Evolutionary conservation across 164 flowering plant genomes (phyloP).

Genomic region (Tinospora cordifolia): DNA sequence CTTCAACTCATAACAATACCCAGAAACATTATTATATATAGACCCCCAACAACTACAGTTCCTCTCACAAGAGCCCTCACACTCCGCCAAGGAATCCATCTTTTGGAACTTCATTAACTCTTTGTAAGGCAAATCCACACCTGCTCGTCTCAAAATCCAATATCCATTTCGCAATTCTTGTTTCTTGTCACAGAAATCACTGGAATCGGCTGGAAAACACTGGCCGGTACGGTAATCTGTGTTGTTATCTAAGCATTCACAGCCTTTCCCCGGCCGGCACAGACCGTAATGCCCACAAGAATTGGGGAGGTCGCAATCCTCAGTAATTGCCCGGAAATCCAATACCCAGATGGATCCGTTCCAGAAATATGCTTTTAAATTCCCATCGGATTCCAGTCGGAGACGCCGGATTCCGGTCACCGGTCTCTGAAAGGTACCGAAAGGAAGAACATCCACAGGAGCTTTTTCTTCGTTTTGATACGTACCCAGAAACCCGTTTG

Average conservation of each 20-base stretch:
- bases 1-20: constrained; percentile 64
- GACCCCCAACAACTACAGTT: constrained; percentile 89
- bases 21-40: constrained; percentile 62
- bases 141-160: constrained; percentile 36
- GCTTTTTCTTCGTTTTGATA: constrained; percentile 49
- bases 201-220: constrained; percentile 28
- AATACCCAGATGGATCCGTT: constrained; percentile 50
- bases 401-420: constrained; percentile 38
- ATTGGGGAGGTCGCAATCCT: constrained; percentile 61
- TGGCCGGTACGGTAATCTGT: constrained; percentile 30
- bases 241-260: constrained; percentile 58
- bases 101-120: constrained; percentile 50
- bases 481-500: constrained; percentile 72
- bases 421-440: constrained; percentile 48
- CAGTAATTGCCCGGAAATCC: constrained; percentile 51
- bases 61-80: constrained; percentile 51
- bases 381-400: constrained; percentile 75
- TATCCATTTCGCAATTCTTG: constrained; percentile 13
- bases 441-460: constrained; percentile 65
- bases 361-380: constrained; percentile 74
- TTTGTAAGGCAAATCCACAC: constrained; percentile 73
- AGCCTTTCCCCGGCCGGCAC: constrained; percentile 54
- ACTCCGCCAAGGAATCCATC: constrained; percentile 38
- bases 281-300: constrained; percentile 75
- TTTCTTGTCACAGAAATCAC: constrained; percentile 39